These are phyloP conservation scores for Stachybotrys chlorohalonatus DNA, from an alignment of 2,329 filamentous ascomycete species.

Conservation along the genomic window DNA sequence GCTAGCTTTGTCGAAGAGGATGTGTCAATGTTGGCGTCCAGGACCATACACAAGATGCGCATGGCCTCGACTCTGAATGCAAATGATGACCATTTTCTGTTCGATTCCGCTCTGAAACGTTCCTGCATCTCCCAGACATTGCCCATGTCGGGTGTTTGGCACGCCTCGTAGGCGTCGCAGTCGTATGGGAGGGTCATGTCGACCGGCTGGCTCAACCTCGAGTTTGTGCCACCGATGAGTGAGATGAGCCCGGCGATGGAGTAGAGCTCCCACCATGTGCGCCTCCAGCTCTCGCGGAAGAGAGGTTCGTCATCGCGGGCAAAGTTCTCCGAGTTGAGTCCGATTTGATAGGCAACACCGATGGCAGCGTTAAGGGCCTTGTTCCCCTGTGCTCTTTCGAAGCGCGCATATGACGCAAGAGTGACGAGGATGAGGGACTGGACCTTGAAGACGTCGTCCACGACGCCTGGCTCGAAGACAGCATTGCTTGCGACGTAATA, in stretches of 20 bases:
- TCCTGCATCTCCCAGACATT: not conserved
- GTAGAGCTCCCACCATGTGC: conserved; percentile 2
- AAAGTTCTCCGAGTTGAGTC: not conserved
- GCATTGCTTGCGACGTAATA: not conserved
- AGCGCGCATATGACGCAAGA: conserved; percentile 3
- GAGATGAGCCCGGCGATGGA: conserved; percentile 1
- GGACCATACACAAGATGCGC: conserved; percentile 2
- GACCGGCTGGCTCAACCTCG: not conserved
- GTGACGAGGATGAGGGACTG: conserved; percentile 4
- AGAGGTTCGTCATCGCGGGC: not conserved
- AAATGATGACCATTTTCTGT: not conserved
- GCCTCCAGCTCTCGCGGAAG: conserved; percentile 1
- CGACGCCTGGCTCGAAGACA: not conserved
- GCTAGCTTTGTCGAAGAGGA: not conserved
- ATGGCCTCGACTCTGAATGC: conserved; percentile 3
- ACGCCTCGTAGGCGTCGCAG: conserved; percentile 1
- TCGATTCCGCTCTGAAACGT: conserved; percentile 1
- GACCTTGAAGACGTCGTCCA: conserved; percentile 4
- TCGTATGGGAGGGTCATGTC: conserved; percentile 1
- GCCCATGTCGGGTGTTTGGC: not conserved
- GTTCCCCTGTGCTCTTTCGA: conserved; percentile 2
- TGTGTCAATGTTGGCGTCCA: conserved; percentile 1
- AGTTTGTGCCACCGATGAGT: not conserved
- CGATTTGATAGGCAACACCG: conserved; percentile 1
- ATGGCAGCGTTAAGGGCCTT: conserved; percentile 3